A percentile compares a stretch with the other conserved stretches of the same genome.
These are phyloP conservation scores for Pseudogymnoascus sp. DNA, from an alignment of 2,329 filamentous ascomycete species.

Conservation along the genomic window DNA sequence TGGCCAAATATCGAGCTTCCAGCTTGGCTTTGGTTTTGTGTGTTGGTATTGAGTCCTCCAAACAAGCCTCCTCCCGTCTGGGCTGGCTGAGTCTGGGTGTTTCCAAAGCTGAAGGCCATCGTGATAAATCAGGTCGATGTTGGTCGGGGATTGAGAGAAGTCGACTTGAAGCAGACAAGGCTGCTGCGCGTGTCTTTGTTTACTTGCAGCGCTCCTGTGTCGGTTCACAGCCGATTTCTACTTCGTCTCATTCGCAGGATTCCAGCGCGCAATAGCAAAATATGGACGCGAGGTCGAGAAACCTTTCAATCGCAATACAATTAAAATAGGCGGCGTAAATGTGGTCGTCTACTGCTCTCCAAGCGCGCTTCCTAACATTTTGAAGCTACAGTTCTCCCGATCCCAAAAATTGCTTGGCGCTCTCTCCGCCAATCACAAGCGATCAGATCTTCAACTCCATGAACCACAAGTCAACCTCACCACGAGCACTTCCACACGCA, in stretches of 20 bases:
- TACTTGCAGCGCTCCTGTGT: background rate
- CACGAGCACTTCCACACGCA: constrained; percentile 1
- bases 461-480: constrained; percentile 4
- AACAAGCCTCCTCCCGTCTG: constrained; percentile 16
- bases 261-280: background rate
- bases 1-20: constrained; percentile 17
- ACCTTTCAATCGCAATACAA: background rate
- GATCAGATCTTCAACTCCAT: constrained; percentile 10
- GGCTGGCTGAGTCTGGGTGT: constrained; percentile 3
- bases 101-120: constrained; percentile 9
- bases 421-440: constrained; percentile 4
- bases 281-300: background rate
- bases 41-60: constrained; percentile 11
- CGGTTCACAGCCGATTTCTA: background rate
- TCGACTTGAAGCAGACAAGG: background rate
- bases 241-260: background rate
- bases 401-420: constrained; percentile 10
- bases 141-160: background rate
- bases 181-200: constrained; percentile 8
- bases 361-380: constrained; percentile 7
- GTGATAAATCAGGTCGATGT: constrained; percentile 1
- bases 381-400: constrained; percentile 9
- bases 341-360: constrained; percentile 1
- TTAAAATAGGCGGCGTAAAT: background rate
- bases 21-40: constrained; percentile 16